Conservation (phyloP, 306 rosid genomes). For the Psophocarpus tetragonolobus region DNA sequence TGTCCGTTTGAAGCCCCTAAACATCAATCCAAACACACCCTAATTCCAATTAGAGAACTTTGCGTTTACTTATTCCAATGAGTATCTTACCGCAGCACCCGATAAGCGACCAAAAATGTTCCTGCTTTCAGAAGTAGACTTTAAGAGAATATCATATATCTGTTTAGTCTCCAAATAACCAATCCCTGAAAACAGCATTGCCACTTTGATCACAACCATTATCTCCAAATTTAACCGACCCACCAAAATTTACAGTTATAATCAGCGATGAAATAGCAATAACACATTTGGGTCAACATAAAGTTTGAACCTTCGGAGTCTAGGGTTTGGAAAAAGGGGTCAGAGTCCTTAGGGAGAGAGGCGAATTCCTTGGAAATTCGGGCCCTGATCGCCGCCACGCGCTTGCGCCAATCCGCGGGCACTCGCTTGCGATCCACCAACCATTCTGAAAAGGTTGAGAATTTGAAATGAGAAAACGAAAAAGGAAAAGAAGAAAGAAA, state of each 20-base stretch:
- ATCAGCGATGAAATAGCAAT: not conserved
- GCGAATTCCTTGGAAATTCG: conserved; percentile 75
- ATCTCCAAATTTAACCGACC: not conserved
- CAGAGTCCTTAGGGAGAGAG: conserved; percentile 73
- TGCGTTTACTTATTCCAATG: not conserved
- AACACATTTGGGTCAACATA: not conserved
- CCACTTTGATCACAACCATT: conserved; percentile 4
- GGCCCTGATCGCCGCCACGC: conserved; percentile 66
- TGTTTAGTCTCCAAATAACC: conserved; percentile 81
- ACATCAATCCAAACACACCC: no score
- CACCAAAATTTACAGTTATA: not conserved
- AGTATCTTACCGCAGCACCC: conserved; percentile 76
- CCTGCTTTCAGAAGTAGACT: conserved; percentile 81
- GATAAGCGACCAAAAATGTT: conserved; percentile 87
- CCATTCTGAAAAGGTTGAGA: conserved; percentile 66
- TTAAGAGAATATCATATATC: conserved; percentile 67
- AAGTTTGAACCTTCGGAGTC: conserved; percentile 61
- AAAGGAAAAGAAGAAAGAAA: not conserved
- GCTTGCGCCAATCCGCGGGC: conserved; percentile 88
- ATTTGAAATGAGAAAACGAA: conserved; percentile 18
- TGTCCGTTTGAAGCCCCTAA: no score
- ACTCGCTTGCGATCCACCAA: conserved; percentile 89
- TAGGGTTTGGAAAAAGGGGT: conserved; percentile 74
- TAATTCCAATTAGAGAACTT: no score
- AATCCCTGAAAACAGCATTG: conserved; percentile 57